These are phyloP conservation scores for Leccinum aurantiacum DNA, from an alignment of 768 basidiomycete species.

Conservation along the genomic window DNA sequence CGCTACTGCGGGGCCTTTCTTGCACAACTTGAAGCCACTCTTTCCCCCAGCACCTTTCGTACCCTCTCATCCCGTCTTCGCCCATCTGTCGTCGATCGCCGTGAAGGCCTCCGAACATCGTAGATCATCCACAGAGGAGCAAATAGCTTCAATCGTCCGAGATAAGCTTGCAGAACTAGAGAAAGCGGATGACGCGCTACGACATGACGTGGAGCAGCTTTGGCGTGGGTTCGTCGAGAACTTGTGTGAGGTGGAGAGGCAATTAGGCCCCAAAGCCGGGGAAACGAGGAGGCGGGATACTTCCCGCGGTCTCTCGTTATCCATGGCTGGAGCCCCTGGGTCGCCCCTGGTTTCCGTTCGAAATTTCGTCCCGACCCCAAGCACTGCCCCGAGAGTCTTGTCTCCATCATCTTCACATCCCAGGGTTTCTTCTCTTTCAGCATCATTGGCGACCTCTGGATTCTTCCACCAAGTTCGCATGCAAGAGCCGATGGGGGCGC, in stretches of 20 bases:
- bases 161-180: conserved; percentile 58
- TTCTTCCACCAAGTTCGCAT: conserved; percentile 52
- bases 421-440: conserved; percentile 63
- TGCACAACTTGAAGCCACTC: conserved; percentile 57
- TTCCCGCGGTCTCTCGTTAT: conserved; percentile 20
- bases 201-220: conserved; percentile 56
- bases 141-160: conserved; percentile 52
- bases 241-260: conserved; percentile 44
- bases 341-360: conserved; percentile 43
- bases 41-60: conserved; percentile 78
- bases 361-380: conserved; percentile 55
- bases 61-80: conserved; percentile 70
- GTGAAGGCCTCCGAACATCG: conserved; percentile 51
- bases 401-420: conserved; percentile 39
- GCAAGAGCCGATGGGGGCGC: conserved; percentile 18
- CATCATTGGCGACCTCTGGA: conserved; percentile 60
- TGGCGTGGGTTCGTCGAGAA: conserved; percentile 61
- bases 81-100: conserved; percentile 62
- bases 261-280: conserved; percentile 24
- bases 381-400: conserved; percentile 36
- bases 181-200: conserved; percentile 51
- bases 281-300: conserved; percentile 24
- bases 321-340: conserved; percentile 27
- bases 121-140: conserved; percentile 57
- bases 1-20: conserved; percentile 34